Conservation (phyloP, 2,329 filamentous ascomycete genomes). For the Thyridium curvatum region DNA sequence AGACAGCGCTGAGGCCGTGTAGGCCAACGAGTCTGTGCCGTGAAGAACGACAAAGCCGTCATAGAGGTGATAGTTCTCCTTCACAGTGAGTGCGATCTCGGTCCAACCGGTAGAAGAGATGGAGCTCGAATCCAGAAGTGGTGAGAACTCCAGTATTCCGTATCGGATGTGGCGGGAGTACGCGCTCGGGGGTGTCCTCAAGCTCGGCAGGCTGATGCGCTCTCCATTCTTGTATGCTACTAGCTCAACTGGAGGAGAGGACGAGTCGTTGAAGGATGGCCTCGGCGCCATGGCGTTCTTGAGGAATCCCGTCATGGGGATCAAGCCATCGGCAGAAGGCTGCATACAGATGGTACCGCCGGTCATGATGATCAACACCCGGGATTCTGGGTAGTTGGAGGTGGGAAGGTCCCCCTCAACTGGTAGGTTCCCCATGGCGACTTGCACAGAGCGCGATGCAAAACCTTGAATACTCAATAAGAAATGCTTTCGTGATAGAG, state of each 20-base stretch:
- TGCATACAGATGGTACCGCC: constrained; percentile 91
- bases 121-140: constrained; percentile 81
- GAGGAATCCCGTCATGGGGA: constrained; percentile 75
- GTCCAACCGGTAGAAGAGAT: constrained; percentile 85
- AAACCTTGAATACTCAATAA: too few relatives aligned
- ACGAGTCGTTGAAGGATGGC: constrained; percentile 79
- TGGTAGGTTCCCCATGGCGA: too few relatives aligned
- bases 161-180: constrained; percentile 81
- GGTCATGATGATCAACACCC: constrained; percentile 86
- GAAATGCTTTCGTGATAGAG: too few relatives aligned
- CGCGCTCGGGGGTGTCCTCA: constrained; percentile 73
- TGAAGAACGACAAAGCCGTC: constrained; percentile 90
- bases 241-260: constrained; percentile 35
- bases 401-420: constrained; percentile 3
- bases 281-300: constrained; percentile 75
- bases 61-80: constrained; percentile 80
- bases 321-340: constrained; percentile 69
- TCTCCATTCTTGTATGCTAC: constrained; percentile 45
- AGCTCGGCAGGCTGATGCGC: constrained; percentile 51
- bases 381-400: constrained; percentile 58
- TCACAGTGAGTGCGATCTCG: constrained; percentile 72
- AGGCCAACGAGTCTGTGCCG: constrained; percentile 83
- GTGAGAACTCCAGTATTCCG: constrained; percentile 75
- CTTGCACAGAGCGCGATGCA: too few relatives aligned
- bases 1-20: constrained; percentile 82